phyloP scores from a whole-genome alignment of 306 rosid species.

The Prunus armeniaca region DNA sequence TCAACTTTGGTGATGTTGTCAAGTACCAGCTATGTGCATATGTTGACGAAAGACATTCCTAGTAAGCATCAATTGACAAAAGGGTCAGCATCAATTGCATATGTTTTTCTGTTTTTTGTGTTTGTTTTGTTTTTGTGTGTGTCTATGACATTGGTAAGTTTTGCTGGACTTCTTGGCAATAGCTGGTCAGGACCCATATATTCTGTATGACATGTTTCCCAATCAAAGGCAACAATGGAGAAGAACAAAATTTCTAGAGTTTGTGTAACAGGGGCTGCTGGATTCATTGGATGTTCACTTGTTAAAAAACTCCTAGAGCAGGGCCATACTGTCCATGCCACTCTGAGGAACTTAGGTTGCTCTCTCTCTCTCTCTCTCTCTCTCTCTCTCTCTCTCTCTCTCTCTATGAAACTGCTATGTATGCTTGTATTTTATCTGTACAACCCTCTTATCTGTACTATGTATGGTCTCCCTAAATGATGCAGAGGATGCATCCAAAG shows the following conservation, averaged over 20 bases:
- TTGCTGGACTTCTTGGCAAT: too few relatives aligned
- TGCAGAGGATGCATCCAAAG: slow-evolving; percentile 44
- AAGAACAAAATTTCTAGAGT: slow-evolving; percentile 20
- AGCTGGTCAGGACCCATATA: too few relatives aligned
- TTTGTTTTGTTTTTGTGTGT: too few relatives aligned
- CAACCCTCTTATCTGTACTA: neutral
- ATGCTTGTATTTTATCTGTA: neutral
- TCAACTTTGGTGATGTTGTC: too few relatives aligned
- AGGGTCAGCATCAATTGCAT: too few relatives aligned
- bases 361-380: too few relatives aligned
- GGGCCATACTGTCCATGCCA: slow-evolving; percentile 50
- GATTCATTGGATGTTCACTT: slow-evolving; percentile 43
- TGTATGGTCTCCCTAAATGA: neutral
- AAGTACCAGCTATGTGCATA: too few relatives aligned
- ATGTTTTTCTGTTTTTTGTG: too few relatives aligned
- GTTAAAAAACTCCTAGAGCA: slow-evolving; percentile 38
- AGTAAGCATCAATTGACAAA: too few relatives aligned
- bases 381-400: neutral
- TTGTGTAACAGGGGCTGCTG: slow-evolving; percentile 51
- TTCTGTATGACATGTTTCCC: neutral
- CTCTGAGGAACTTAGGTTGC: slow-evolving; percentile 48
- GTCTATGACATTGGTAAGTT: too few relatives aligned
- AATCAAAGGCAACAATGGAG: slow-evolving; percentile 7
- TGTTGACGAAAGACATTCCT: too few relatives aligned
- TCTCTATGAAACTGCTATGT: neutral